Conservation (phyloP, 768 basidiomycete genomes). For the Pisolithus orientalis region DNA sequence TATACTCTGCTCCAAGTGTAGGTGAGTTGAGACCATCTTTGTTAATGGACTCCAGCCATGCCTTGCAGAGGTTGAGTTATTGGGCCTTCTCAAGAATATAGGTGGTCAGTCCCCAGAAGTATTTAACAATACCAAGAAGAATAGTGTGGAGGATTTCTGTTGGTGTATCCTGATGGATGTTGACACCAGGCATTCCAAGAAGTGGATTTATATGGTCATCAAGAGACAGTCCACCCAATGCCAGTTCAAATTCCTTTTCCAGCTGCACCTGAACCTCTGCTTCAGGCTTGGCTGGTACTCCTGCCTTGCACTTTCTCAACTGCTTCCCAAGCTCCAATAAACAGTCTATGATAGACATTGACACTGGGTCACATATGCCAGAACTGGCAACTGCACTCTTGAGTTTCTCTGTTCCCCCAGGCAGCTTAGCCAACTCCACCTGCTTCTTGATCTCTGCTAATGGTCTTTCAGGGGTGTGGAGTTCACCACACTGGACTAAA, state of each 20-base stretch:
- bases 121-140: conserved; percentile 28
- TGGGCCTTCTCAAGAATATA: conserved; percentile 14
- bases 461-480: not conserved
- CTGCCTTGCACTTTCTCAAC: not conserved
- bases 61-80: conserved; percentile 12
- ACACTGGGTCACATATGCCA: not conserved
- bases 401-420: conserved; percentile 3
- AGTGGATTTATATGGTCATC: conserved; percentile 11
- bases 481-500: not conserved
- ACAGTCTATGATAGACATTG: not conserved
- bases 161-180: not conserved
- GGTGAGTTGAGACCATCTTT: conserved; percentile 12
- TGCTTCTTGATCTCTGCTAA: not conserved
- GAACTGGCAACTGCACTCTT: not conserved
- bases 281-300: conserved; percentile 1
- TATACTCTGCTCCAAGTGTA: conserved; percentile 12
- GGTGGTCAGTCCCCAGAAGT: conserved; percentile 18
- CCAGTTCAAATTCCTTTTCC: not conserved
- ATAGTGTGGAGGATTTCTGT: conserved; percentile 8
- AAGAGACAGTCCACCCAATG: conserved; percentile 3
- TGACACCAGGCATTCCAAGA: not conserved
- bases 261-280: not conserved
- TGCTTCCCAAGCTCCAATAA: not conserved
- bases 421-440: not conserved
- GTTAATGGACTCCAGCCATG: conserved; percentile 16